phyloP scores from a whole-genome alignment of 2,329 filamentous ascomycete species.

The Botrytis medusae region DNA sequence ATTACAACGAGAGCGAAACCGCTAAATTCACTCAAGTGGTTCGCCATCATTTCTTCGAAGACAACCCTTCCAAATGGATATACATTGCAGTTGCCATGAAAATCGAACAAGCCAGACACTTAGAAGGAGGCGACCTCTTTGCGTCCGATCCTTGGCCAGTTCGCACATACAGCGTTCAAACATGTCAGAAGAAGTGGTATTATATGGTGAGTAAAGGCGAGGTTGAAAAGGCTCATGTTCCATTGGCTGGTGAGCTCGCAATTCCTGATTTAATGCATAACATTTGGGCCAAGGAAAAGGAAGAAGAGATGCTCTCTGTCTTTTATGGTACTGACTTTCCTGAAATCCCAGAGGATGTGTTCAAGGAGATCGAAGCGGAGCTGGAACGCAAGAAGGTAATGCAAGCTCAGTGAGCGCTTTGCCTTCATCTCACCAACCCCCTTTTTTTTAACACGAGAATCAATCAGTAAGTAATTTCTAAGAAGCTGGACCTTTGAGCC shows the following conservation, averaged over 20 bases:
- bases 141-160: neutral
- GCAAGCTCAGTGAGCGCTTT: neutral
- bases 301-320: neutral
- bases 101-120: neutral
- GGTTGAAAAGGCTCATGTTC: neutral
- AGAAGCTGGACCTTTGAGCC: neutral
- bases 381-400: neutral
- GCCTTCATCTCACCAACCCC: neutral
- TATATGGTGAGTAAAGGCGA: neutral
- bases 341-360: neutral
- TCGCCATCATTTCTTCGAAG: fast-evolving
- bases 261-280: neutral
- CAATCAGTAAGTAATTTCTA: neutral
- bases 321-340: neutral
- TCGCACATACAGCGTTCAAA: neutral
- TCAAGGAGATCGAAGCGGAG: neutral
- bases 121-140: neutral
- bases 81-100: neutral
- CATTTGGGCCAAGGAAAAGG: neutral
- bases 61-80: neutral
- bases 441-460: neutral
- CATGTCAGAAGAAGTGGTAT: neutral
- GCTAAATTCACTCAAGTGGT: neutral
- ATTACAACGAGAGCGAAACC: neutral
- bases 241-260: neutral